Evolutionary conservation across 495 filamentous ascomycete genomes (phyloP), one percentile per base, ranked within the genome.

Genomic region (Thozetella sp.): DNA sequence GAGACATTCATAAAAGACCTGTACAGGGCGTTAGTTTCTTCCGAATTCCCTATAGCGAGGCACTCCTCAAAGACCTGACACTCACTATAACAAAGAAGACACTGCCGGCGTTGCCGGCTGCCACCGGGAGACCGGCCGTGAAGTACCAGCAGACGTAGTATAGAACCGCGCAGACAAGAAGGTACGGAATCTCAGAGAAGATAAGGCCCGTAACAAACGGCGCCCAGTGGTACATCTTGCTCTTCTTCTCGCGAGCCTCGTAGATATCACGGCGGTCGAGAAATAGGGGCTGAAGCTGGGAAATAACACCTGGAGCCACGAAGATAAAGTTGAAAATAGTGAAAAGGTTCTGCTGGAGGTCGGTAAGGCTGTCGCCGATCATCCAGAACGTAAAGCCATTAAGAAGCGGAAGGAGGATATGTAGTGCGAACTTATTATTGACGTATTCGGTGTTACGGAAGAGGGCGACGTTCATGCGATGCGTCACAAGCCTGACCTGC

Each of bases 301-400:
- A 96, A 25, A 82, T 68, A 23, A 89, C 75, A 45, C 88, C 88
- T 0, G 90, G 86, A 0, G 90, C 88, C 60, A 95, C 83, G 37
- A 90, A 81, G 54, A 93, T 75, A 65, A 95, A 88, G 34, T 92
- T 59, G 80, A 93, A 95, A 55, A 72, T 67, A 0, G 88, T 87
- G 81, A 95, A 94, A 82, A 96, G 87, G 60, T 88, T 84, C 72
- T 91, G 85, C 72, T 96, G 89, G 77, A 97, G 86, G 61, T 90
- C 88, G 30, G 82, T 77, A 2, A 90, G 73, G 1, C 80, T 83
- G 67, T 86, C 76, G 15, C 88, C 88, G 9, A 94, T 79, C 64
- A 87, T 79, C 77, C 83, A 95, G 77, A 95, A 96, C 17, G 93
- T 93, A 69, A 96, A 95, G n/a, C 90, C 89, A 70, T 91, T 91